Evolutionary conservation across 805 yeast genomes (phyloP).

Genomic region (Pichia paraexigua): DNA sequence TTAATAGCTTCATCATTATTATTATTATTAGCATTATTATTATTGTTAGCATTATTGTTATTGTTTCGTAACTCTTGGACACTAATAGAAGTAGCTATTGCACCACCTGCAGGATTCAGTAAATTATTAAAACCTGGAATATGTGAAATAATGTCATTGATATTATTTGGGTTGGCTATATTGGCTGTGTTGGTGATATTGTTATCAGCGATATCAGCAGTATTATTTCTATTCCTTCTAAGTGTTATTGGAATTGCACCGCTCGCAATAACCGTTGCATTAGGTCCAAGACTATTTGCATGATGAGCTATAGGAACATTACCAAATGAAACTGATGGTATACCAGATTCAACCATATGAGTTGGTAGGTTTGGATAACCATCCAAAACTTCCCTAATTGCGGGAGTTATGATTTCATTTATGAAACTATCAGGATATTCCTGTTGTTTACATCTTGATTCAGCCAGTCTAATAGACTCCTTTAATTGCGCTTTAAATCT

Average conservation of each 20-base stretch:
- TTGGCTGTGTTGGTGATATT: not conserved
- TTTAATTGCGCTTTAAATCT: slow-evolving; percentile 22
- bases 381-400: slow-evolving; percentile 17
- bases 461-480: slow-evolving; percentile 23
- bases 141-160: not conserved
- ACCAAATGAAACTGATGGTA: slow-evolving; percentile 15
- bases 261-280: slow-evolving; percentile 8
- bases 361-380: slow-evolving; percentile 13
- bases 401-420: slow-evolving; percentile 20
- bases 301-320: slow-evolving; percentile 9
- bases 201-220: not conserved
- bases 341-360: slow-evolving; percentile 8
- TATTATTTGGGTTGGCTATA: not conserved
- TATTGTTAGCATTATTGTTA: not conserved
- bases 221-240: not conserved
- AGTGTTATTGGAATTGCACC: slow-evolving; percentile 7
- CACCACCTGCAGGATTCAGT: not conserved
- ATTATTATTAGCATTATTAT: not conserved
- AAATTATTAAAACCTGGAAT: not conserved
- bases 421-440: slow-evolving; percentile 26
- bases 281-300: not conserved
- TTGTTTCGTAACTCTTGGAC: not conserved
- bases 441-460: slow-evolving; percentile 26
- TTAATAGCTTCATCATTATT: too few species aligned
- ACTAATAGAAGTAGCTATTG: not conserved